Evolutionary conservation across 2,329 filamentous ascomycete genomes (phyloP).

Genomic region (Talaromyces piceae): DNA sequence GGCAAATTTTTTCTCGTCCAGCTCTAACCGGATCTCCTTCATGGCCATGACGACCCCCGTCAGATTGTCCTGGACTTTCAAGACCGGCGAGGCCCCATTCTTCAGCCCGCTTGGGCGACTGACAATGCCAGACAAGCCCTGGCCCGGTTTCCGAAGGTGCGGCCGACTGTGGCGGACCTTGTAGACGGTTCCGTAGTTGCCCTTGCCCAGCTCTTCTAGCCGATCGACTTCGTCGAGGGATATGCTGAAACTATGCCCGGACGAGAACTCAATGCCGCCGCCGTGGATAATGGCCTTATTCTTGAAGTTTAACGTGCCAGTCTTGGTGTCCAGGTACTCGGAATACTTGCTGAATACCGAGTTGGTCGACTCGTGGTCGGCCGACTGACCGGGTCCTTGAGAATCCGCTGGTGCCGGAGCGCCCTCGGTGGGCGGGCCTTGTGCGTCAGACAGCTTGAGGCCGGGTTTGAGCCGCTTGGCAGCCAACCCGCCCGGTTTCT

Average conservation of each 20-base stretch:
- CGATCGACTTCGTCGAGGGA: slow-evolving; percentile 94
- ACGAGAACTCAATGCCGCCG: slow-evolving; percentile 84
- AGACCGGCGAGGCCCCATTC: slow-evolving; percentile 12
- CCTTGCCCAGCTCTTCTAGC: slow-evolving; percentile 87
- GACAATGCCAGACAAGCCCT: slow-evolving; percentile 55
- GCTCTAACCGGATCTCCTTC: slow-evolving; percentile 94
- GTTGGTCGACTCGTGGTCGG: slow-evolving; percentile 20
- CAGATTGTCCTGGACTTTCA: slow-evolving; percentile 20
- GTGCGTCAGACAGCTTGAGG: slow-evolving; percentile 43
- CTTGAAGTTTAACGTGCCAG: slow-evolving; percentile 84
- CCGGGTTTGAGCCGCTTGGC: slow-evolving; percentile 42
- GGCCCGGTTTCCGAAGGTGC: slow-evolving; percentile 52
- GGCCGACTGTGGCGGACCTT: slow-evolving; percentile 82
- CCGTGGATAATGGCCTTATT: slow-evolving; percentile 86
- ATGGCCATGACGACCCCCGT: slow-evolving; percentile 87
- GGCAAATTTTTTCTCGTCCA: slow-evolving; percentile 94
- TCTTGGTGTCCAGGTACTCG: slow-evolving; percentile 84
- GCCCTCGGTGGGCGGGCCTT: slow-evolving; percentile 44
- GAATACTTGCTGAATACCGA: slow-evolving; percentile 60
- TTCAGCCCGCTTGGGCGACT: slow-evolving; percentile 25
- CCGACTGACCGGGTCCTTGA: slow-evolving; percentile 12
- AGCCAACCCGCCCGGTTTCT: slow-evolving; percentile 40
- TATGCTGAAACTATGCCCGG: slow-evolving; percentile 83
- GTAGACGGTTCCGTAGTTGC: slow-evolving; percentile 97
- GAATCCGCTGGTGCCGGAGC: slow-evolving; percentile 22